phyloP scores from a whole-genome alignment of 1,284 basidiomycete species.

The Trametes pubescens region DNA sequence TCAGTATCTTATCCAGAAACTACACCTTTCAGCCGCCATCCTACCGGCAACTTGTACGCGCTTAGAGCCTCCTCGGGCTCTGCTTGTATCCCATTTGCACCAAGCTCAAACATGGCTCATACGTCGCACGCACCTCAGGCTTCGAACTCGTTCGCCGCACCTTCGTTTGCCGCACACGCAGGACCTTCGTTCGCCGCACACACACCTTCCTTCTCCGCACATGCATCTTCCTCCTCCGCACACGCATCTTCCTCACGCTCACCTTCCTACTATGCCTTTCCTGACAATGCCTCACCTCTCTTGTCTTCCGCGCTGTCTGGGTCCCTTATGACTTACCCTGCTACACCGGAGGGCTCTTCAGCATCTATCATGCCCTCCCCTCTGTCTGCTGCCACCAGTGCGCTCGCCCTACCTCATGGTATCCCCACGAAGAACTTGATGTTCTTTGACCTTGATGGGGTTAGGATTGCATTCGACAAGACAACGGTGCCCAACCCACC shows the following conservation, averaged over 20 bases:
- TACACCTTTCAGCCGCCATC: background rate
- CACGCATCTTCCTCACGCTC: too few species aligned
- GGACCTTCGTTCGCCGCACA: too few species aligned
- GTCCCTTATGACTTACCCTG: background rate
- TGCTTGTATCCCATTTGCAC: background rate
- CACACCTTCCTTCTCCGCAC: too few species aligned
- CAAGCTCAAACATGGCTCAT: background rate
- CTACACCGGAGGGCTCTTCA: background rate
- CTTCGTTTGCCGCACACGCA: background rate
- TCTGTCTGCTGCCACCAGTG: background rate
- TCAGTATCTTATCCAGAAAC: background rate
- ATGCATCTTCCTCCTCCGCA: too few species aligned
- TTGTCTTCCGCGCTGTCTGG: background rate
- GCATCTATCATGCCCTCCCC: background rate
- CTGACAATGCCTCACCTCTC: background rate
- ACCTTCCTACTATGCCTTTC: background rate
- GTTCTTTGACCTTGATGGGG: slow-evolving; percentile 20
- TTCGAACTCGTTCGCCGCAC: too few species aligned
- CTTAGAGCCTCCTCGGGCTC: background rate
- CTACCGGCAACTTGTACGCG: background rate
- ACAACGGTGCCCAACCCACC: slow-evolving; percentile 28
- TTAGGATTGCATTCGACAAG: slow-evolving; percentile 24
- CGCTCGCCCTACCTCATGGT: too few species aligned
- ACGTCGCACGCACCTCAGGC: too few species aligned
- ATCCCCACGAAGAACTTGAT: slow-evolving; percentile 12